A percentile compares a stretch with the other conserved stretches of the same genome.
phyloP scores from a whole-genome alignment of 2,329 filamentous ascomycete species.

The Thelonectria blattea region DNA sequence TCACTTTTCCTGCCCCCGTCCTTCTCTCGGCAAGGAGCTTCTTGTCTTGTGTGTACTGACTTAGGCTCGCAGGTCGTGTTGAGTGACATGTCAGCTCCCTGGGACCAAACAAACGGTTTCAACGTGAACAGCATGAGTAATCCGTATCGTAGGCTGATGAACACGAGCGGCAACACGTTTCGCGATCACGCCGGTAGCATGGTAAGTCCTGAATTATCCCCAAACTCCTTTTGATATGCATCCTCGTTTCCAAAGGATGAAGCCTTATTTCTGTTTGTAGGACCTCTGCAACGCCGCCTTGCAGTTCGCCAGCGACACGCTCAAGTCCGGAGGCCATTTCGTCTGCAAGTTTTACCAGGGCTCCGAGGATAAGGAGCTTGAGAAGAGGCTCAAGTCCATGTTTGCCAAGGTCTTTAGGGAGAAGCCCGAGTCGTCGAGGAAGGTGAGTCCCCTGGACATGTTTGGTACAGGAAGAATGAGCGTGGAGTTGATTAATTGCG shows the following conservation, averaged over 20 bases:
- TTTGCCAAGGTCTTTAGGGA: slow-evolving; percentile 84
- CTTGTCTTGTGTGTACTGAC: slow-evolving; percentile 24
- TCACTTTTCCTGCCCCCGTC: slow-evolving; percentile 14
- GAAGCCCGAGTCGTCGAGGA: slow-evolving; percentile 90
- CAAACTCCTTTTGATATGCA: not conserved
- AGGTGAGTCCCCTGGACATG: slow-evolving; percentile 57
- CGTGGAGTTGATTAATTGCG: not conserved
- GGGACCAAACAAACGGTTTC: slow-evolving; percentile 79
- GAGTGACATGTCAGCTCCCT: slow-evolving; percentile 99
- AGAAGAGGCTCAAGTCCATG: slow-evolving; percentile 74
- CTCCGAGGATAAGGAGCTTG: slow-evolving; percentile 79
- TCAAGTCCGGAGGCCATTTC: slow-evolving; percentile 84
- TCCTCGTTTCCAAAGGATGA: not conserved
- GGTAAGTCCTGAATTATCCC: slow-evolving; percentile 61
- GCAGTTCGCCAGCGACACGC: slow-evolving; percentile 82
- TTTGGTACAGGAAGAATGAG: not conserved
- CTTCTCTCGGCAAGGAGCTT: not conserved
- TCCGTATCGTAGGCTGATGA: slow-evolving; percentile 98
- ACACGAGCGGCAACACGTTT: slow-evolving; percentile 87
- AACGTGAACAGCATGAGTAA: slow-evolving; percentile 91
- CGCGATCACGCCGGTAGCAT: slow-evolving; percentile 93
- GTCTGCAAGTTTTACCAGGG: slow-evolving; percentile 99
- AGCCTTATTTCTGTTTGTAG: slow-evolving; percentile 51
- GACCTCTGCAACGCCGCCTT: slow-evolving; percentile 89
- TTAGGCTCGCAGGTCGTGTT: slow-evolving; percentile 70